Base-by-base conservation (phyloP, 176 grass and related monocot species). In the Pharus latifolius region DNA sequence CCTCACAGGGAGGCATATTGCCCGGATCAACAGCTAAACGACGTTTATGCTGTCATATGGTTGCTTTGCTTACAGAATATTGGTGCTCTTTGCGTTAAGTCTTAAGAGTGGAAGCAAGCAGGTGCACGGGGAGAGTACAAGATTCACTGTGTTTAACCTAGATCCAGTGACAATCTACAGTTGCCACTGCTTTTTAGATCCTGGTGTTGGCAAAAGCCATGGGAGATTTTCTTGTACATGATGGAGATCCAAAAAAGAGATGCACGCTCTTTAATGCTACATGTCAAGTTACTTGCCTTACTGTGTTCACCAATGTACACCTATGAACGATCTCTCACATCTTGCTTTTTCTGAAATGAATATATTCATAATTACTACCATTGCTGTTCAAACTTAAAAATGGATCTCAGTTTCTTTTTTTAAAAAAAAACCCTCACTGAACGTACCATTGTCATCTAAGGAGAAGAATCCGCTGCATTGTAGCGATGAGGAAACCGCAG, bases 101-200 rank as follows among this genome's bases (percentile, higher is more conserved):
- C n/a, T 83, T 69, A 78, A 88, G 52, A 79, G 74, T 34, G 85
- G 74, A 20, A 83, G 69, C 34, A 83, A 49, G 85, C 75, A n/a
- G 75, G 80, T 23, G 74, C 80, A n/a, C 69, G 73, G 29, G 85
- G 79, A 63, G 80, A 78, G 56, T 67, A 83, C 40, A 83, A 83
- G 68, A 72, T 83, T 65, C 85, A 87, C 42, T 66, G 84, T 28
- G 84, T 77, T 71, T 87, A 87, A 20, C 78, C 81, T n/a, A n/a
- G n/a, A n/a, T 80, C 84, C 84, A 11, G 78, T 87, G 30, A 71
- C 78, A 53, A 87, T 77, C 30, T 87, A 72, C 31, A 87, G 84
- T 38, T 65, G 63, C 40, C 80, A 80, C 27, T 80, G 75, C 56
- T 75, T 88, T 55, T 74, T 52, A 32, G 80, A 88, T 50, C 67